These are phyloP conservation scores for Phytophthora palmivora DNA, from an alignment of 352 stramenopile species.

Conservation along the genomic window DNA sequence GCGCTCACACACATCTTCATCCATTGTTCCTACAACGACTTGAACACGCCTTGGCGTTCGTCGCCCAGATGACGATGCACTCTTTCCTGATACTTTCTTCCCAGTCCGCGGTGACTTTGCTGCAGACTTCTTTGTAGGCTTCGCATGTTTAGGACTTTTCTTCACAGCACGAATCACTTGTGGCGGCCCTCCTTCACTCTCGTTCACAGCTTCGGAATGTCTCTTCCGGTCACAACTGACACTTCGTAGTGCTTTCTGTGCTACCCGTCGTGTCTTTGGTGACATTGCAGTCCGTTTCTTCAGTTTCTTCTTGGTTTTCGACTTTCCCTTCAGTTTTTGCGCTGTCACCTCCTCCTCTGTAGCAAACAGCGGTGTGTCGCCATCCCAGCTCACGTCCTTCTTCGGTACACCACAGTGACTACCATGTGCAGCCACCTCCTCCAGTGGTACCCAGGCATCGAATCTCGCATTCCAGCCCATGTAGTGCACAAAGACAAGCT, in stretches of 20 bases:
- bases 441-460: conserved; percentile 61
- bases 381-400: conserved; percentile 63
- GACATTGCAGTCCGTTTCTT: conserved; percentile 17
- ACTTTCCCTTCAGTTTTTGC: conserved; percentile 8
- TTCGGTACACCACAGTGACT: conserved; percentile 42
- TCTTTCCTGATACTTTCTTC: conserved; percentile 22
- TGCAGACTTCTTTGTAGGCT: conserved; percentile 19
- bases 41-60: conserved; percentile 39
- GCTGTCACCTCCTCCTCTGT: conserved; percentile 19
- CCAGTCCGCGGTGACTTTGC: conserved; percentile 13
- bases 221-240: conserved; percentile 18
- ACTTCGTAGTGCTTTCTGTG: conserved; percentile 22
- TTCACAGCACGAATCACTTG: conserved; percentile 5
- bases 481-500: conserved; percentile 69
- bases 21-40: conserved; percentile 55
- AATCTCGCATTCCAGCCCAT: conserved; percentile 82
- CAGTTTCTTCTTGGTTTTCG: conserved; percentile 7
- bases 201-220: too few species aligned
- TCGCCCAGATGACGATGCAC: conserved; percentile 10
- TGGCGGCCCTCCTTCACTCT: conserved; percentile 11
- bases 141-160: conserved; percentile 25
- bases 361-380: conserved; percentile 51
- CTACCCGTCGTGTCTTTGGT: conserved; percentile 11
- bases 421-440: conserved; percentile 61
- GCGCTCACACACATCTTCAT: conserved; percentile 60